Conservation (phyloP, 2,329 filamentous ascomycete species). For the Fusarium sp. region DNA sequence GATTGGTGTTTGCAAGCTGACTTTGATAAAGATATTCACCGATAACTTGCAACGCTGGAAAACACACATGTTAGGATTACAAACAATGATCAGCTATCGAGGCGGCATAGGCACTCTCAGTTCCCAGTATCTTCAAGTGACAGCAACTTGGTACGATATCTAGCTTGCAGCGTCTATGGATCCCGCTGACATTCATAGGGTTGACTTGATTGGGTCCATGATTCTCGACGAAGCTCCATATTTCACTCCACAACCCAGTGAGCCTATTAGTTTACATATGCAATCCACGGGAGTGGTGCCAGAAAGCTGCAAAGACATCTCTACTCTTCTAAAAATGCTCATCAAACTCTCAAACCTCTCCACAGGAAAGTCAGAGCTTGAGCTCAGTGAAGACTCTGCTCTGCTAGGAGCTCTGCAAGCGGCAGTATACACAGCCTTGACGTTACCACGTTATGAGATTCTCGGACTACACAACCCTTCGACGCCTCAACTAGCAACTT, state of each 20-base stretch:
- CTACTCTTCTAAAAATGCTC: not conserved
- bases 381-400: not conserved
- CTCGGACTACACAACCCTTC: rapidly evolving
- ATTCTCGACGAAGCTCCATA: not conserved
- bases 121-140: not conserved
- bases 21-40: not conserved
- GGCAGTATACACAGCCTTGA: not conserved
- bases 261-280: no score
- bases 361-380: not conserved
- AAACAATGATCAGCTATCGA: not conserved
- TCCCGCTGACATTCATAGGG: not conserved
- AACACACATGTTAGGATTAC: not conserved
- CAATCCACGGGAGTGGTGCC: not conserved
- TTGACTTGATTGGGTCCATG: not conserved
- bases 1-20: not conserved
- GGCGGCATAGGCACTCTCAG: not conserved
- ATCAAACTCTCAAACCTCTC: not conserved
- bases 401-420: not conserved
- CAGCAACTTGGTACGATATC: not conserved
- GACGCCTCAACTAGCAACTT: not conserved
- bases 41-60: not conserved
- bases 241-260: not conserved
- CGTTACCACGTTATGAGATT: not conserved
- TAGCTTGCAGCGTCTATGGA: not conserved
- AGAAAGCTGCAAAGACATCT: not conserved